Conservation (phyloP, 1,284 basidiomycete species). For the Microbotryum silenes-acaulis region DNA sequence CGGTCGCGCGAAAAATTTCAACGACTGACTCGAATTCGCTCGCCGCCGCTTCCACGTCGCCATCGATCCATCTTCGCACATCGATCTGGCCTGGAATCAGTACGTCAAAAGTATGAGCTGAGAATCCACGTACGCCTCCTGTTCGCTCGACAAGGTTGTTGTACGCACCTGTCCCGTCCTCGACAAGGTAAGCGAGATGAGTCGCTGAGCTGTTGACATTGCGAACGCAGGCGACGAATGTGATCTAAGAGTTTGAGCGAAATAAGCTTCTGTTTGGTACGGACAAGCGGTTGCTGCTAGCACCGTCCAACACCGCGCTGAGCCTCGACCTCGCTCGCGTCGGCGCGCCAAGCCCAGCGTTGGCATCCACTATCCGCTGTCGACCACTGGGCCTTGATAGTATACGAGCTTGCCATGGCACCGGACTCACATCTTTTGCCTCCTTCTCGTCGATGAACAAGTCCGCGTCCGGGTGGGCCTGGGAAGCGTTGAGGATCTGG, state of each 20-base stretch:
- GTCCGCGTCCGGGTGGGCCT: slow-evolving; percentile 79
- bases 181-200: slow-evolving; percentile 69
- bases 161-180: slow-evolving; percentile 67
- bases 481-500: slow-evolving; percentile 67
- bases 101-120: too few relatives aligned
- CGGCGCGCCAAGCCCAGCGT: too few relatives aligned
- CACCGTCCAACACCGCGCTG: too few relatives aligned
- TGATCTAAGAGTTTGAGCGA: slow-evolving; percentile 39
- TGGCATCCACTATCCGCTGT: too few relatives aligned
- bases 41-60: slow-evolving; percentile 45
- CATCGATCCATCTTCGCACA: slow-evolving; percentile 80
- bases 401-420: too few relatives aligned
- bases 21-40: background rate
- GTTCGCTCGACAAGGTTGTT: too few relatives aligned
- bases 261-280: too few relatives aligned
- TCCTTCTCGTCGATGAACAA: slow-evolving; percentile 76
- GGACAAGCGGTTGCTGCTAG: too few relatives aligned
- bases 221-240: slow-evolving; percentile 71
- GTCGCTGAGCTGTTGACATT: slow-evolving; percentile 66
- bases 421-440: slow-evolving; percentile 60
- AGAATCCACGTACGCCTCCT: too few relatives aligned
- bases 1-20: background rate
- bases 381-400: too few relatives aligned
- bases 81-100: slow-evolving; percentile 55
- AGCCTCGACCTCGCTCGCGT: too few relatives aligned